Evolutionary conservation across 768 basidiomycete species (phyloP), one percentile per base, ranked within the genome.

Genomic region (Boletus edulis): DNA sequence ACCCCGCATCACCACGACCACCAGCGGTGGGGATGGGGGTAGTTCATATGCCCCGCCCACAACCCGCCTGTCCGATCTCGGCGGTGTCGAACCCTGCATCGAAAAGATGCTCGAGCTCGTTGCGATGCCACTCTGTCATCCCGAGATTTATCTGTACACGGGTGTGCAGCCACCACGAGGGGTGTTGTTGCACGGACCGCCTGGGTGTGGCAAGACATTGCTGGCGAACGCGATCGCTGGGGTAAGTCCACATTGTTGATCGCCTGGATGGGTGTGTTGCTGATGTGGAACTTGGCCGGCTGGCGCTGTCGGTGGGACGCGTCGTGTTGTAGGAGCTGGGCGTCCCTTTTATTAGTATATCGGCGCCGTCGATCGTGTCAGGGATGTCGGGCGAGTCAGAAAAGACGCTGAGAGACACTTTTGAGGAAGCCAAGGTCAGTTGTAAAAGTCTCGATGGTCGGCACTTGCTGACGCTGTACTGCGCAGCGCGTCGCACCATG

Each of bases 331-430:
- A 97, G 95, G 94, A 98, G 76, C 80, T 98, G 4, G 88, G 86
- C 3, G 78, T 96, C 2, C 95, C 96, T 0, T 98, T 99, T 67
- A 94, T 99, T 60, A 90, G 76, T 48, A 86, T 99, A 56, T 96
- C 96, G 4, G 96, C 96, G 0, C 97, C 97, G 0, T 92, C 91
- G 0, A 89, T 99, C 55, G 94, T 99, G 9, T 94, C 91, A 3
- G 96, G 97, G 1, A 97, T 98, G 94, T 97, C 94, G 0, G 97
- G 97, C 44, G 97, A 99, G 71, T 95, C 93, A 0, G 97, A 99
- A 69, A 98, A 96, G 76, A 95, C 94, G 0, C 74, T 99, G 5
- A 76, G 97, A 41, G 96, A 98, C 65, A 94, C 93, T 0, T 99
- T 99, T 65, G 96, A 97, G 31, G 96, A 98, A 70, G 97, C 97